Evolutionary conservation across 495 filamentous ascomycete species (phyloP), one percentile per base, ranked within the genome.

Genomic region (Podospora australis): DNA sequence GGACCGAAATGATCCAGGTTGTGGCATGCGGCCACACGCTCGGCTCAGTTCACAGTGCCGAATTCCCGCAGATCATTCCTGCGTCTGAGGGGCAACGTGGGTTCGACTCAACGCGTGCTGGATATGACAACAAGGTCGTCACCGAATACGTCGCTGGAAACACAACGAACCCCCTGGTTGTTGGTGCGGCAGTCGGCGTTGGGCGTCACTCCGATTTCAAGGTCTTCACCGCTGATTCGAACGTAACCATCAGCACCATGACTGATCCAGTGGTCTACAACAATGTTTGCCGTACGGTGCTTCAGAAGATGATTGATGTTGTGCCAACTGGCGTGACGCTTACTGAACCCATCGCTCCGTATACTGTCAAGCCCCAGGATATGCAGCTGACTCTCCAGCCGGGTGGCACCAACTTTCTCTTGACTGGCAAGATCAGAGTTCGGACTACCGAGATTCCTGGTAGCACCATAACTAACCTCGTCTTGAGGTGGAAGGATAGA

Each of bases 401-500:
- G 10, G 64, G 63, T 9, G 70, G 63, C 17, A 56, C 48, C 22
- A 67, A 52, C 14, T 50, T 74, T 50, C 60, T 65, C 23, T 40
- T 73, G 21, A 64, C 62, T 16, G 71, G 72, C 17, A 54, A 59
- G 29, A 71, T 75, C 53, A 58, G 72, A 13, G 65, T 75, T 22
- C 63, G 68, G 41, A 71, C 65, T 6, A 75, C 69, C 6, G 46
- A 62, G 6, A 44, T 66, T 22, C 67, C 63, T 7, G 50, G 39
- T 6, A 55, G 53, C 29, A 53, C 56, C 23, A 62, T 72, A 47
- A 44, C 53, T 26, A 64, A 65, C 36, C 32, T 97, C 53, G 79
- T 83, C 3, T 75, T 81, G 1, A 71, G 92, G 26, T 96, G 96
- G 76, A 95, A 94, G 70, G 94, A 96, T 63, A 85, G 86, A 56